Conservation (phyloP, 2,329 filamentous ascomycete genomes). For the Penicillium corylophilum region DNA sequence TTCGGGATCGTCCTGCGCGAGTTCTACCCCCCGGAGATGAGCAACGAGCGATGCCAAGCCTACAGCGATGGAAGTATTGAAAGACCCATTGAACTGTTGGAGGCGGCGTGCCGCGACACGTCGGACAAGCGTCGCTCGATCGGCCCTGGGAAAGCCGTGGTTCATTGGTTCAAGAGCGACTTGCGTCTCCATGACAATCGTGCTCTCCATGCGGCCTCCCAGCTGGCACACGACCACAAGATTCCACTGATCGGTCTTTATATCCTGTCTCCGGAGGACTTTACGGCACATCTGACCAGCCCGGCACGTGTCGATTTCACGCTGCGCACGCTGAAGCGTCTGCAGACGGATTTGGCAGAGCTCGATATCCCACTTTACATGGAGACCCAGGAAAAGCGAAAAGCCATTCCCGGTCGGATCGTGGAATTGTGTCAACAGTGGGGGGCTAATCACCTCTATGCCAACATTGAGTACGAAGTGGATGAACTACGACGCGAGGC, state of each 20-base stretch:
- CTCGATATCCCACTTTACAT: conserved; percentile 77
- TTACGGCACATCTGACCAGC: conserved; percentile 73
- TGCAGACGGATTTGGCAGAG: conserved; percentile 66
- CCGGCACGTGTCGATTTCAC: conserved; percentile 77
- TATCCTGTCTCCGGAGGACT: conserved; percentile 78
- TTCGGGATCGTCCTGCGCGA: conserved; percentile 67
- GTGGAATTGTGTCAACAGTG: conserved; percentile 67
- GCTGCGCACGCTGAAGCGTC: conserved; percentile 65
- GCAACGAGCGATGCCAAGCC: conserved; percentile 69
- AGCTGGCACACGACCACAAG: conserved; percentile 64
- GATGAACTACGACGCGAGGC: conserved; percentile 82
- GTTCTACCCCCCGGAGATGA: conserved; percentile 86
- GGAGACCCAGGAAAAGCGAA: conserved; percentile 68
- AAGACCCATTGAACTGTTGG: conserved; percentile 70
- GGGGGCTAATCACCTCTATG: conserved; percentile 72
- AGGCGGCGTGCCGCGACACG: conserved; percentile 62
- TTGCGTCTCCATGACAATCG: conserved; percentile 73
- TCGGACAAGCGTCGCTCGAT: conserved; percentile 53
- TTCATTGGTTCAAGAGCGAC: conserved; percentile 92
- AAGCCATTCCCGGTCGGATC: conserved; percentile 60
- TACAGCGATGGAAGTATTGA: conserved; percentile 70
- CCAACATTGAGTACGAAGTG: conserved; percentile 88
- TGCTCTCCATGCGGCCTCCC: conserved; percentile 64
- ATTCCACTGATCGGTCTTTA: conserved; percentile 76
- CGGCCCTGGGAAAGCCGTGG: conserved; percentile 60